Evolutionary conservation across 2,329 filamentous ascomycete species (phyloP).

Genomic region (Epichloe baconii): DNA sequence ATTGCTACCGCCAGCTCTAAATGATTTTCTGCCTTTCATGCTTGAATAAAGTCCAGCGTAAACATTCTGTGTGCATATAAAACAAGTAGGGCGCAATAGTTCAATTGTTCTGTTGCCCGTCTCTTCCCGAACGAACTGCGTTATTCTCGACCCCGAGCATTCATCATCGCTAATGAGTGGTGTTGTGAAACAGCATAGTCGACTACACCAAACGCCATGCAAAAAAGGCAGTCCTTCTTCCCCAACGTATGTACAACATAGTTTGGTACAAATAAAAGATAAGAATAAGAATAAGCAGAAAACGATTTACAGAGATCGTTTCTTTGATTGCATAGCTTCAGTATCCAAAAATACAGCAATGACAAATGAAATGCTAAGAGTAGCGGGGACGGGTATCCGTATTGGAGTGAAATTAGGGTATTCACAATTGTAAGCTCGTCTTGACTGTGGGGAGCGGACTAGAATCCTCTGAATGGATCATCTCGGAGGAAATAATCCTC

Average conservation of each 20-base stretch:
- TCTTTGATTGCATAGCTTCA: too few relatives aligned
- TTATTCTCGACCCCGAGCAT: background rate
- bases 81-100: too few relatives aligned
- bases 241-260: background rate
- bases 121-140: background rate
- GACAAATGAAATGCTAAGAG: background rate
- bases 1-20: too few relatives aligned
- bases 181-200: background rate
- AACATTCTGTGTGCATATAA: too few relatives aligned
- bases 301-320: background rate
- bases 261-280: background rate
- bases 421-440: too few relatives aligned
- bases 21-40: too few relatives aligned
- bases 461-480: conserved; percentile 52
- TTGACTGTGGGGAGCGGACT: conserved; percentile 5
- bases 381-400: conserved; percentile 7
- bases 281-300: background rate
- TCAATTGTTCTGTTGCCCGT: background rate
- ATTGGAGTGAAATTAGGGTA: conserved; percentile 3
- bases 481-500: conserved; percentile 44
- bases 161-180: background rate
- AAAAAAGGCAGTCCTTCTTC: background rate
- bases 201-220: background rate
- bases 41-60: too few relatives aligned
- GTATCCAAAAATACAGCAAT: too few relatives aligned